Conservation (phyloP, 495 filamentous ascomycete species). For the Penicillium ucsense region DNA sequence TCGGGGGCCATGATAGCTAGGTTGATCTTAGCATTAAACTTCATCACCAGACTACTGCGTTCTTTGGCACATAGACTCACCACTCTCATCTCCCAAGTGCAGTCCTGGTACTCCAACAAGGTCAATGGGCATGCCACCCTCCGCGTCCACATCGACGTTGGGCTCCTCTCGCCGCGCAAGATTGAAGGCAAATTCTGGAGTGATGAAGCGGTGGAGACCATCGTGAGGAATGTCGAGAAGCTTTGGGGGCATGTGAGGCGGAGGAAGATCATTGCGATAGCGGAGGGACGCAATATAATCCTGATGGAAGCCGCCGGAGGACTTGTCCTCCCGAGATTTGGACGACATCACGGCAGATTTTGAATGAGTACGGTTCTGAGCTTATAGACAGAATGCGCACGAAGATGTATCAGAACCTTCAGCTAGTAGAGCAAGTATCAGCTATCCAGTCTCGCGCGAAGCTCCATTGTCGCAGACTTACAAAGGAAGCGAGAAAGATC, state of each 20-base stretch:
- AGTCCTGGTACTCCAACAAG: constrained; percentile 88
- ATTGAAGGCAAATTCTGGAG: constrained; percentile 75
- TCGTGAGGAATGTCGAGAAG: constrained; percentile 92
- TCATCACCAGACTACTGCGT: background rate
- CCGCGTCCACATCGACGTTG: constrained; percentile 94
- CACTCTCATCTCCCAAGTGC: constrained; percentile 90
- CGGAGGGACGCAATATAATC: constrained; percentile 93
- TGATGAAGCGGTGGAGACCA: constrained; percentile 79
- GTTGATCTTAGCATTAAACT: background rate
- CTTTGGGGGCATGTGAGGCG: constrained; percentile 88
- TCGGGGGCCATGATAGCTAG: constrained; percentile 73
- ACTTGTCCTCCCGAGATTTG: constrained; percentile 33
- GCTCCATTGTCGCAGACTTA: background rate
- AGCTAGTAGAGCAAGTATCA: background rate
- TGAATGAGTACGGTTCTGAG: background rate
- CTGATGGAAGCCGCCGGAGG: constrained; percentile 66
- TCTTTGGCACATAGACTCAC: constrained; percentile 42
- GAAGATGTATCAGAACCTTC: background rate
- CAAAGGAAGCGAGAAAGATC: background rate
- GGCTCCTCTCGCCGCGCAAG: constrained; percentile 84
- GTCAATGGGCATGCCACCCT: constrained; percentile 95
- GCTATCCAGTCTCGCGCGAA: background rate
- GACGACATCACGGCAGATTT: constrained; percentile 17
- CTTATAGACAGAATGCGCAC: background rate
- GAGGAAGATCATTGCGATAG: constrained; percentile 89